Conservation (phyloP, 257 asterid species). For the Salvia splendens region DNA sequence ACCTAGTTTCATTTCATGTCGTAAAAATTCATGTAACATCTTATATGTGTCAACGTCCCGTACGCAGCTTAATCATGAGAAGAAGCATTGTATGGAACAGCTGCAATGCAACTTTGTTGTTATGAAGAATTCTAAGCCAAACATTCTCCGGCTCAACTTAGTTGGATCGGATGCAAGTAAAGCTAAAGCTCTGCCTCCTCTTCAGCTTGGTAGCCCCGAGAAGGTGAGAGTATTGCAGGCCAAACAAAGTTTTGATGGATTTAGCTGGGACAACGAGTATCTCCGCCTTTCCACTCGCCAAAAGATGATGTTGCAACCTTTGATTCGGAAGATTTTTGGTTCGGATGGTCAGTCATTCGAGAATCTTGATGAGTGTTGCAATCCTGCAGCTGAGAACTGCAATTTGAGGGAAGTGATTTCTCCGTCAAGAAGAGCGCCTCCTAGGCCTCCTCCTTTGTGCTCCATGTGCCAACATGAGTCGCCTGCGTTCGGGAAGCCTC, state of each 20-base stretch:
- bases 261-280: conserved; percentile 61
- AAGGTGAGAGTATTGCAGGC: conserved; percentile 41
- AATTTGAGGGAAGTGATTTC: conserved; percentile 74
- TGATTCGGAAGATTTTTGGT: conserved; percentile 63
- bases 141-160: conserved; percentile 87
- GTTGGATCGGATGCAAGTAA: conserved; percentile 67
- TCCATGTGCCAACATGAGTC: conserved; percentile 91
- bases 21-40: neutral
- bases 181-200: conserved; percentile 52
- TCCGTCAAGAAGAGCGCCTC: conserved; percentile 55
- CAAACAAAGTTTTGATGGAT: conserved; percentile 50
- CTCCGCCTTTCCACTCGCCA: conserved; percentile 60
- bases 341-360: conserved; percentile 45
- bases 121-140: conserved; percentile 84
- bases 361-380: conserved; percentile 40
- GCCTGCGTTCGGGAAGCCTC: conserved; percentile 95
- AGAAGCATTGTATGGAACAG: conserved; percentile 84
- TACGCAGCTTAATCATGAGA: conserved; percentile 86
- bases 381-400: conserved; percentile 33
- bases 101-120: conserved; percentile 92
- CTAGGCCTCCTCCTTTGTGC: conserved; percentile 90
- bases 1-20: neutral
- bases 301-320: conserved; percentile 78
- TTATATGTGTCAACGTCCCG: conserved; percentile 26
- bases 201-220: conserved; percentile 90